Evolutionary conservation across 2,329 filamentous ascomycete species (phyloP).

Genomic region (Neodidymelliopsis sp.): DNA sequence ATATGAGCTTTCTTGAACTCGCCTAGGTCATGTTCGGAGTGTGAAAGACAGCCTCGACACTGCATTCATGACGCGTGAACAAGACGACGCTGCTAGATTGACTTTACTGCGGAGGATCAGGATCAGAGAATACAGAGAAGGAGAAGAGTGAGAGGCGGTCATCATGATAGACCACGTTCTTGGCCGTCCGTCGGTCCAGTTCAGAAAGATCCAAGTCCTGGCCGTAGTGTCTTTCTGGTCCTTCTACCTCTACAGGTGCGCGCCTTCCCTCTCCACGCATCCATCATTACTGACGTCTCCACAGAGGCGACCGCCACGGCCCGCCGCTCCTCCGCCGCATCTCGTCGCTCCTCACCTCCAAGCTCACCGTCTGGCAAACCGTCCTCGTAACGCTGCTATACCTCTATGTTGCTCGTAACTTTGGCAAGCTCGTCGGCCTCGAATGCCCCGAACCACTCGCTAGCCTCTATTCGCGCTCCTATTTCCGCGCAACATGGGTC

Average conservation of each 20-base stretch:
- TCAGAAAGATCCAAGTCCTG: constrained; percentile 90
- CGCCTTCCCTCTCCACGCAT: not conserved
- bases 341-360: constrained; percentile 73
- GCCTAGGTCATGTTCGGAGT: not conserved
- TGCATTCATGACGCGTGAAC: constrained; percentile 18
- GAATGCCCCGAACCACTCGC: constrained; percentile 93
- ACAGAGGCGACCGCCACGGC: constrained; percentile 84
- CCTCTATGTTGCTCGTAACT: constrained; percentile 90
- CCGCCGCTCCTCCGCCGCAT: constrained; percentile 77
- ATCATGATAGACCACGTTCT: constrained; percentile 78
- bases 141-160: not conserved
- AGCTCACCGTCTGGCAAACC: constrained; percentile 88
- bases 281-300: constrained; percentile 21
- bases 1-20: not conserved
- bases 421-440: constrained; percentile 88
- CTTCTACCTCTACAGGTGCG: constrained; percentile 77
- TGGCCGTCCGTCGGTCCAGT: constrained; percentile 88
- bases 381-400: constrained; percentile 87
- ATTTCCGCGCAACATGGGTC: constrained; percentile 97
- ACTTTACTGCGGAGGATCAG: constrained; percentile 6
- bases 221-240: constrained; percentile 93
- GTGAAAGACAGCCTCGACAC: not conserved
- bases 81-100: constrained; percentile 2
- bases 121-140: not conserved
- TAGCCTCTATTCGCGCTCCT: constrained; percentile 90